Base-by-base conservation (phyloP, 2,329 filamentous ascomycete genomes). In the Claviceps fusiformis region DNA sequence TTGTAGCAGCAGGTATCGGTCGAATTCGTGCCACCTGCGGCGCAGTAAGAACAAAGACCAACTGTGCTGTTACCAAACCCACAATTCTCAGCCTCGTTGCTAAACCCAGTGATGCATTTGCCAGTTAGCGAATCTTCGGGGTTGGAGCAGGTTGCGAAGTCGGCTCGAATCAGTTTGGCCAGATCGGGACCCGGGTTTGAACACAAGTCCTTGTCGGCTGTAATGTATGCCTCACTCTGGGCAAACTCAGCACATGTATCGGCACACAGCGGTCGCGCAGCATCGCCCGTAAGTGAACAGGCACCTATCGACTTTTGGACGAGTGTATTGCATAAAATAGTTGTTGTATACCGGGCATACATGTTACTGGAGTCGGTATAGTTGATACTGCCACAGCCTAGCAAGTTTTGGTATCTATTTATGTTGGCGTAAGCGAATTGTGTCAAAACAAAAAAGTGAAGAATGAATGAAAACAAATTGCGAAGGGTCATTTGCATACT, bases 1-100 rank as follows among this genome's bases (percentile, higher is more conserved):
- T 83, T 89, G 64, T 90, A 85, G 70, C 93, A 98, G 74, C 93
- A 98, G 3, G 91, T 95, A 68, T 97, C 92, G 52, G 92, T 97
- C 10, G 89, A 86, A 70, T 97, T 97, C 59, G 85, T 81, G 33
- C 91, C 90, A 62, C 87, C 92, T 7, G 83, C 77, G 46, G 81
- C 79, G 69, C 93, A 98, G 69, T 93, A 96, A 5, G 85, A 82
- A 73, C 93, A 98, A 41, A 98, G 76, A 3, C 91, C 90, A 55
- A 84, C 68, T 8, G 78, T 82, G 67, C 80, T 85, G 59, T 81
- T 79, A 45, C 78, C 80, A 67, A 86, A 98, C 50, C 93, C 93
- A 69, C 93, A 98, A 66, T 97, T 89, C 7, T 83, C 71, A 1
- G 85, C 82, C 72, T 98, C 90, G 64, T 98, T 98, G 45, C 78